A percentile compares a stretch with the other conserved stretches of the same genome.
Conservation (phyloP, 208 protist genomes). For the Trichomonas gallinae region DNA sequence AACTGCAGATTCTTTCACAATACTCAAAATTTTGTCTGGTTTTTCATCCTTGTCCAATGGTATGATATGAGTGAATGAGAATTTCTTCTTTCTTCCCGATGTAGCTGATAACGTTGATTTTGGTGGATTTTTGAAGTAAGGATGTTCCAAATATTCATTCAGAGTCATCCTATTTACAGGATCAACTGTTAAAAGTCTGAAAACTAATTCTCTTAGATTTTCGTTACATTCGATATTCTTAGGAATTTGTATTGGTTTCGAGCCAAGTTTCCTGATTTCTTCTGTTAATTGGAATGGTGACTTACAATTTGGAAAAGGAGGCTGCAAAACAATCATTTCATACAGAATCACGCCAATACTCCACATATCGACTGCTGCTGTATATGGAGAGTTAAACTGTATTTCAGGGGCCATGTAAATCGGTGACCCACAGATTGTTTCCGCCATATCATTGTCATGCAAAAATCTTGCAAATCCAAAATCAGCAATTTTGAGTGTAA, state of each 20-base stretch:
- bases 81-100: not conserved
- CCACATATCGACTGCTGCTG: not conserved
- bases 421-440: constrained; percentile 22
- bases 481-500: not conserved
- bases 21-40: not conserved
- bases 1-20: not conserved
- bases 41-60: not conserved
- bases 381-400: not conserved
- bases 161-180: not conserved
- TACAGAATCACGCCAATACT: not conserved
- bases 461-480: constrained; percentile 24
- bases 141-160: not conserved
- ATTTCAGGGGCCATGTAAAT: constrained; percentile 25
- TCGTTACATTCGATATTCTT: no score
- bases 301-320: not conserved
- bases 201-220: not conserved
- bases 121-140: not conserved
- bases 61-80: not conserved
- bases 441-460: not conserved
- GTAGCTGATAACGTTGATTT: not conserved
- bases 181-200: not conserved
- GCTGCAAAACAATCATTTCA: not conserved
- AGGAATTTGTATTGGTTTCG: not conserved
- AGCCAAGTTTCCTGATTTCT: not conserved
- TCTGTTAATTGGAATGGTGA: not conserved